Percentiles rank a stretch among this genome's conserved stretches.
phyloP scores from a whole-genome alignment of 305 asterid genomes.

The Fraxinus sp. region DNA sequence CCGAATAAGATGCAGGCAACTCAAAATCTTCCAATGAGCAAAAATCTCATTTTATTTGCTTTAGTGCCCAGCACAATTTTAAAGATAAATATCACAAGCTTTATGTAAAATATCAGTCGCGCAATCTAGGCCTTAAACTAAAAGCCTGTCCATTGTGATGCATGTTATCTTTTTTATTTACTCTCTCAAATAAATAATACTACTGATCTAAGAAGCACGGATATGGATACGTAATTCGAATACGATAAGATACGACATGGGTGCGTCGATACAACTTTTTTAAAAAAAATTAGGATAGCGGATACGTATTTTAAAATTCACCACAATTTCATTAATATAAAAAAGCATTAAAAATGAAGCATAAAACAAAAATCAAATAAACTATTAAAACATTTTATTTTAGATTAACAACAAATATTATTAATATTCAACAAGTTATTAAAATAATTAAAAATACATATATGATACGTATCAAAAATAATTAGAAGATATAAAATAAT shows the following conservation, averaged over 20 bases:
- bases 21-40: neutral
- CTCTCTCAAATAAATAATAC: neutral
- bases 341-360: neutral
- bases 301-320: neutral
- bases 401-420: neutral
- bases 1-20: conserved; percentile 8
- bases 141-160: neutral
- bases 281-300: neutral
- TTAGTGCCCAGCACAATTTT: neutral
- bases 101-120: neutral
- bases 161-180: neutral
- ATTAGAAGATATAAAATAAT: too few relatives aligned
- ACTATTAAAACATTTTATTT: neutral
- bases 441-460: neutral
- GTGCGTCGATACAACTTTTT: neutral
- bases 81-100: neutral
- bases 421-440: too few relatives aligned
- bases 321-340: neutral
- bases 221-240: too few relatives aligned
- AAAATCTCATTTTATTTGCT: neutral
- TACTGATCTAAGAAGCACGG: neutral
- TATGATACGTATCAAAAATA: too few relatives aligned
- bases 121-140: neutral
- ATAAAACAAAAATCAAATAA: too few relatives aligned
- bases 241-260: neutral